Evolutionary conservation across 108 stramenopile genomes (phyloP), one percentile per base, ranked within the genome.

Genomic region (Nitzschia sp.): DNA sequence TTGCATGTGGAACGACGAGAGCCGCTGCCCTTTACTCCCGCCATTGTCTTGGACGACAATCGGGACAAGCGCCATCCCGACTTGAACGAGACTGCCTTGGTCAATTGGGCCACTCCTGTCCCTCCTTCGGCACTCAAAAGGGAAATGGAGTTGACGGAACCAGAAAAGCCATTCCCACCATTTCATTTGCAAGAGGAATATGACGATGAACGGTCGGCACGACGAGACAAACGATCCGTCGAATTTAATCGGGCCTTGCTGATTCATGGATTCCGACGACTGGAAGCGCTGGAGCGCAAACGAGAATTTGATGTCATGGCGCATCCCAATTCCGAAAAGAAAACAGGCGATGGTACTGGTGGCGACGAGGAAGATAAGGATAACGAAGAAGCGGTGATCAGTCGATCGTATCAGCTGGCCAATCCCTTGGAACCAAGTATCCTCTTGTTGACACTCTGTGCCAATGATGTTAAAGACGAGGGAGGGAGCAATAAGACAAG

Each of bases 281-380:
- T 95, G 58, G 94, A 92, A 80, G 94, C 94, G 2, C 67, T 95
- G 53, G 94, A 95, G 73, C 75, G 85, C 26, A 91, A 91, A 58
- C 77, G 82, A 15, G 86, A 88, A 41, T 95, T 86, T 57, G 87
- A 95, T 54, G 70, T 45, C 25, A 61, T 80, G 80, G 23, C 27
- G 5, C 21, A 21, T 0, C 19, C 36, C 25, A 58, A 31, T n/a
- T 46, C 3, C 5, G 50, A n/a, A 5, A 26, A 30, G 32, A 58
- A 22, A 28, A 17, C 28, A 22, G 68, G 58, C 15, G 2, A 53
- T 22, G 55, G 30, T 29, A 47, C 41, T 1, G 46, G 31, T 15
- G 71, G 56, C 53, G 55, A 55, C 11, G 53, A 69, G 8, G 58
- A 1, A 5, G 63, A 32, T 50, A 27, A 3, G 5, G 36, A 61